Percentiles rank a stretch among this genome's conserved stretches.
These are phyloP conservation scores for Backusella mclennaniae DNA, from an alignment of 192 early-diverging fungal species.

Conservation along the genomic window DNA sequence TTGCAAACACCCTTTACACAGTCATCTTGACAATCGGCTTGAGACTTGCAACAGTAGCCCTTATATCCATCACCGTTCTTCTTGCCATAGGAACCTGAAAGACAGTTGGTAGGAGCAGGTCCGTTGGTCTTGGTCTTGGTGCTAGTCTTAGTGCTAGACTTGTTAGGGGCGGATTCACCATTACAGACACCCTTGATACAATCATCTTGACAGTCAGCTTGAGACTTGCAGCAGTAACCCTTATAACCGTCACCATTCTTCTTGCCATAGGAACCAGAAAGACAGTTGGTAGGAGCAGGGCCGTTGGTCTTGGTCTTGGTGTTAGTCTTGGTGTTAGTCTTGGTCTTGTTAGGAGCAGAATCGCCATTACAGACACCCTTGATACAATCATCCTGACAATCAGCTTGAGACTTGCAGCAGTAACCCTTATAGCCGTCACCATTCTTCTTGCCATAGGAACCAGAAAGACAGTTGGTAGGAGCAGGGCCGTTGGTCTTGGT, in stretches of 20 bases:
- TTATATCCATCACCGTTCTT: not conserved
- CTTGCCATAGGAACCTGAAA: not conserved
- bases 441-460: not conserved
- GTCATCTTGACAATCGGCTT: not conserved
- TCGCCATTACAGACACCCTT: not conserved
- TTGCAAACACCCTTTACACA: not conserved
- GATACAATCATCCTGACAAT: not conserved
- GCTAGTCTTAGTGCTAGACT: not conserved
- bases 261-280: not conserved
- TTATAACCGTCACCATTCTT: not conserved
- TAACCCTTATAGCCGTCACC: not conserved
- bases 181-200: not conserved
- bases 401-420: not conserved
- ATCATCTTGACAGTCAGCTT: not conserved
- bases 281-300: not conserved
- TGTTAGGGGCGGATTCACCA: not conserved
- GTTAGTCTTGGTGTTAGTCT: not conserved
- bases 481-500: not conserved
- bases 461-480: not conserved
- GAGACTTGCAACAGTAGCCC: not conserved
- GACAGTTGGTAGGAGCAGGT: not conserved
- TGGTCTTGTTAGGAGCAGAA: too few species aligned
- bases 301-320: not conserved
- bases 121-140: not conserved
- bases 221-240: not conserved